These are phyloP conservation scores for Cladorrhinum samala DNA, from an alignment of 495 filamentous ascomycete genomes.

Conservation along the genomic window DNA sequence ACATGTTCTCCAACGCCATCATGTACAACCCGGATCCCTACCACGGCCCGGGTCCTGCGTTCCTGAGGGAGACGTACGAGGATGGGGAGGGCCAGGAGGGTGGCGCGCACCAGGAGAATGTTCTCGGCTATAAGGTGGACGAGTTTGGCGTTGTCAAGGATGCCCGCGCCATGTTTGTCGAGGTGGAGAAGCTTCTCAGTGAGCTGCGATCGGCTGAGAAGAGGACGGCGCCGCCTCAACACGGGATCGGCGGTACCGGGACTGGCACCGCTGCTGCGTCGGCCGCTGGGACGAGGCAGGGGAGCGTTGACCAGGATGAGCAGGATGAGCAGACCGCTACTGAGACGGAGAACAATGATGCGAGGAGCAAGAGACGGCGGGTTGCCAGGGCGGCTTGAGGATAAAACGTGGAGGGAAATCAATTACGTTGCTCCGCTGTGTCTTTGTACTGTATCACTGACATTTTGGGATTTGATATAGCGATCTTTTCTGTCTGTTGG, in stretches of 20 bases:
- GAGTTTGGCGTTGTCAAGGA: slow-evolving; percentile 79
- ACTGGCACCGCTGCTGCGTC: slow-evolving; percentile 17
- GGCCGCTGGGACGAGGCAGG: slow-evolving; percentile 7
- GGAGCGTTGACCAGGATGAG: slow-evolving; percentile 17
- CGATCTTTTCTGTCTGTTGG: no score
- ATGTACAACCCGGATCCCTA: slow-evolving; percentile 86
- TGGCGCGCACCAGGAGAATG: slow-evolving; percentile 33
- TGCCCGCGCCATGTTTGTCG: slow-evolving; percentile 73
- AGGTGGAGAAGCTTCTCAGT: slow-evolving; percentile 58
- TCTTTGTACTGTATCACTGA: no score
- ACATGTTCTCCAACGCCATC: slow-evolving; percentile 95
- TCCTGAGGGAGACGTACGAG: slow-evolving; percentile 34
- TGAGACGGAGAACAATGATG: slow-evolving; percentile 1
- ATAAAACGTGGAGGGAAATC: no score
- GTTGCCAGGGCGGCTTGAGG: neutral
- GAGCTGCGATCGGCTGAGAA: slow-evolving; percentile 40
- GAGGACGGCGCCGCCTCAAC: slow-evolving; percentile 6
- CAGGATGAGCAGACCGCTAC: slow-evolving; percentile 3
- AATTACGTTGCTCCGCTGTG: no score
- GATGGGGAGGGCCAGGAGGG: slow-evolving; percentile 28
- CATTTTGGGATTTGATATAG: no score
- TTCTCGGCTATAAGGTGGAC: slow-evolving; percentile 51
- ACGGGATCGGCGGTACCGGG: slow-evolving; percentile 5
- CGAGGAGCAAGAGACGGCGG: neutral
- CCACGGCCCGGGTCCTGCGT: slow-evolving; percentile 60